phyloP scores from a whole-genome alignment of 2,329 filamentous ascomycete genomes.

The Bipolaris bicolor region DNA sequence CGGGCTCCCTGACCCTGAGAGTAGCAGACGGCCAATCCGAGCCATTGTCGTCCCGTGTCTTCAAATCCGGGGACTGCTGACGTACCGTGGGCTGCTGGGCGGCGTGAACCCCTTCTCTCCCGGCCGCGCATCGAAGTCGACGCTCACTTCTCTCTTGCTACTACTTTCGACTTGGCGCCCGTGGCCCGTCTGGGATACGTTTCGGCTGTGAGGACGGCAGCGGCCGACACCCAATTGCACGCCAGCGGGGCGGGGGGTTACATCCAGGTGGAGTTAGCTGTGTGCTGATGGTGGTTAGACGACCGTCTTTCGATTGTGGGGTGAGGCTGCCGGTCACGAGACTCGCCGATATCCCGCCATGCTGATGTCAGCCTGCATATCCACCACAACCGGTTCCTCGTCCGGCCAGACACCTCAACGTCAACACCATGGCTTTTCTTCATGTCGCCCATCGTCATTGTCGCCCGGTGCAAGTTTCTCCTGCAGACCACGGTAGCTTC shows the following conservation, averaged over 20 bases:
- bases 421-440: conserved; percentile 5
- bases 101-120: conserved; percentile 29
- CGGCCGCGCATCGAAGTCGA: conserved; percentile 42
- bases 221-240: conserved; percentile 23
- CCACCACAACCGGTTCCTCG: conserved; percentile 4
- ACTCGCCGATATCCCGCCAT: conserved; percentile 14
- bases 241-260: conserved; percentile 15
- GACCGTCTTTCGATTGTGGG: conserved; percentile 27
- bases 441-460: conserved; percentile 4
- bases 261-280: conserved; percentile 25
- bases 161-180: conserved; percentile 9
- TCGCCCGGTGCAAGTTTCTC: not conserved
- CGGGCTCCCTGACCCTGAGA: conserved; percentile 10
- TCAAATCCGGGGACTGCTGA: conserved; percentile 23
- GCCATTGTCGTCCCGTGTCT: conserved; percentile 34
- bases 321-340: conserved; percentile 21
- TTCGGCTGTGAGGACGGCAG: conserved; percentile 26
- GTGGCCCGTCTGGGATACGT: conserved; percentile 11
- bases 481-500: not conserved
- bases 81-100: conserved; percentile 24
- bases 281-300: conserved; percentile 19
- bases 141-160: conserved; percentile 3
- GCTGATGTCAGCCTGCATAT: conserved; percentile 18
- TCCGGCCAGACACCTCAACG: conserved; percentile 8
- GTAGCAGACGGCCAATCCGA: conserved; percentile 29